Conservation (phyloP, 208 protist species). For the Strigomonas oncopelti region DNA sequence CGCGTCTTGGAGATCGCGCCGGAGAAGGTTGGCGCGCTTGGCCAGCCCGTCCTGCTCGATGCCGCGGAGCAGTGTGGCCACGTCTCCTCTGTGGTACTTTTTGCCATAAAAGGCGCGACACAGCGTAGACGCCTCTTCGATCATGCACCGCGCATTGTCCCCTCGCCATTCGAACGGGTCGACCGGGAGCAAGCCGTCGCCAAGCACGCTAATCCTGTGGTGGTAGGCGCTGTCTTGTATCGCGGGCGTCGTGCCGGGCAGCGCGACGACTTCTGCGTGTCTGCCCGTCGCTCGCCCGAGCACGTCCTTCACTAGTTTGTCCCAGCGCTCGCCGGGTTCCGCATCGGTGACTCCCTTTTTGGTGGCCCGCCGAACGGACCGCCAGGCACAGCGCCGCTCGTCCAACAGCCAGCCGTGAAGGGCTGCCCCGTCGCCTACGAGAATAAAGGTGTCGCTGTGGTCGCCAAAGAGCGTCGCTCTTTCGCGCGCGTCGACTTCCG, state of each 20-base stretch:
- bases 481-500: constrained; percentile 10
- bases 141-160: constrained; percentile 54
- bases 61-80: constrained; percentile 50
- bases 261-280: neutral
- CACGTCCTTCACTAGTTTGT: neutral
- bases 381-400: constrained; percentile 35
- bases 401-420: constrained; percentile 58
- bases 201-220: constrained; percentile 47
- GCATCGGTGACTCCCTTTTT: constrained; percentile 7
- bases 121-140: constrained; percentile 73
- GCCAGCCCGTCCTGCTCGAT: constrained; percentile 67
- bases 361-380: constrained; percentile 31
- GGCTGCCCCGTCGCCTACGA: constrained; percentile 49
- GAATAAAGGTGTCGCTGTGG: constrained; percentile 44
- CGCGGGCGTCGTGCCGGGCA: constrained; percentile 67
- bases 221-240: constrained; percentile 53
- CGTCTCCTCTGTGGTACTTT: constrained; percentile 79
- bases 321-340: constrained; percentile 7
- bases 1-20: constrained; percentile 63
- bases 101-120: constrained; percentile 74
- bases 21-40: constrained; percentile 64
- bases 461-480: constrained; percentile 32
- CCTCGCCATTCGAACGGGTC: constrained; percentile 84
- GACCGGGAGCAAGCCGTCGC: constrained; percentile 73
- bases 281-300: no score